Percentiles rank a stretch among this genome's conserved stretches.
Conservation (phyloP, 75 land plant genomes). For the Cupressus sempervirens region DNA sequence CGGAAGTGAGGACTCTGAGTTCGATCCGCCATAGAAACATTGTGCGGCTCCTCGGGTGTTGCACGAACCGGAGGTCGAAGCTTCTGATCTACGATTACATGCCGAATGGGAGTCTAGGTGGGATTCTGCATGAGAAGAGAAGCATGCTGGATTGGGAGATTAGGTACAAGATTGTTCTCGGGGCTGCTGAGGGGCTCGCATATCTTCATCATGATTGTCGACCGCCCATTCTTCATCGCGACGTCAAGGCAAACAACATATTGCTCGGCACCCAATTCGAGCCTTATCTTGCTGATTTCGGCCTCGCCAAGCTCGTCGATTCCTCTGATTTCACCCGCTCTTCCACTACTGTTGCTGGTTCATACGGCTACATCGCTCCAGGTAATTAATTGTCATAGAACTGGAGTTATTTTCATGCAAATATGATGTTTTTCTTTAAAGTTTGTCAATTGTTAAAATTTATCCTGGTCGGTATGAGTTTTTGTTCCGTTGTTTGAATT, state of each 20-base stretch:
- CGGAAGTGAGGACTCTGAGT: slow-evolving; percentile 67
- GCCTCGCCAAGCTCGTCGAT: slow-evolving; percentile 27
- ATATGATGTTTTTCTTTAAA: not conserved
- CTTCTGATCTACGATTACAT: slow-evolving; percentile 80
- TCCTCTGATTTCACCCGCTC: not conserved
- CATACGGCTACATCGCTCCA: slow-evolving; percentile 48
- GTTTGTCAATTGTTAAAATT: not conserved
- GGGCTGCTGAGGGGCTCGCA: slow-evolving; percentile 43
- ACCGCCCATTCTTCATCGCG: slow-evolving; percentile 38
- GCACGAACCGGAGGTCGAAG: slow-evolving; percentile 50
- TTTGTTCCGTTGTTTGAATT: no score
- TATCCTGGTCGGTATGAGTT: no score
- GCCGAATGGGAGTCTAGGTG: slow-evolving; percentile 62
- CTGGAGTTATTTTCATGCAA: no score
- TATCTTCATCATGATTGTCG: slow-evolving; percentile 42
- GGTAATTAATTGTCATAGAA: slow-evolving; percentile 12
- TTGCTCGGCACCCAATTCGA: slow-evolving; percentile 27
- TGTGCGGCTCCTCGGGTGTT: slow-evolving; percentile 71
- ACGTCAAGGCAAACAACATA: slow-evolving; percentile 44
- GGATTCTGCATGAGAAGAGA: slow-evolving; percentile 35
- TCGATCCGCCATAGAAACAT: slow-evolving; percentile 78
- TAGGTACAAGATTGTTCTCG: slow-evolving; percentile 40
- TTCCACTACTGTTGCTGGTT: slow-evolving; percentile 27
- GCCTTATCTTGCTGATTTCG: slow-evolving; percentile 48
- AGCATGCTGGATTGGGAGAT: slow-evolving; percentile 32